These are phyloP conservation scores for Hypomyces rosellus DNA, from an alignment of 2,329 filamentous ascomycete species.

Conservation along the genomic window DNA sequence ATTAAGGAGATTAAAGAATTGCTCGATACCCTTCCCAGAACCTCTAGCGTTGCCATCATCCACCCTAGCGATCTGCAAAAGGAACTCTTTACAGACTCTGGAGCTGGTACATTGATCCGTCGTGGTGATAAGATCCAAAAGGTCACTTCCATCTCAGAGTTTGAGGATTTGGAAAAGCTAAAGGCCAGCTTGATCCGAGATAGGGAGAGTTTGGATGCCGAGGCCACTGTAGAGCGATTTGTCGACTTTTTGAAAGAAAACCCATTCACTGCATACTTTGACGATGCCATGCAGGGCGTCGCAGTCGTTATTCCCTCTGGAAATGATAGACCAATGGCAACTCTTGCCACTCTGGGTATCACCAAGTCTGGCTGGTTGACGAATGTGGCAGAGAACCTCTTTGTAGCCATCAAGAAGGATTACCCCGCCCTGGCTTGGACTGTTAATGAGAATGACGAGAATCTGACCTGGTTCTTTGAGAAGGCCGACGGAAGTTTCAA, in stretches of 20 bases:
- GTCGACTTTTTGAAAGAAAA: constrained; percentile 69
- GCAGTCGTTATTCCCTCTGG: constrained; percentile 77
- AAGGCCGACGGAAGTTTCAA: constrained; percentile 91
- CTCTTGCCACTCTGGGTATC: constrained; percentile 84
- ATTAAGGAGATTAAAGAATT: constrained; percentile 97
- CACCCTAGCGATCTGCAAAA: constrained; percentile 94
- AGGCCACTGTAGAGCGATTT: constrained; percentile 80
- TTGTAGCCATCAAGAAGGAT: constrained; percentile 88
- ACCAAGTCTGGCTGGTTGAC: constrained; percentile 92
- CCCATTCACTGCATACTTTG: constrained; percentile 88
- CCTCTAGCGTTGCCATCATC: constrained; percentile 94
- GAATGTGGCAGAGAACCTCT: constrained; percentile 93
- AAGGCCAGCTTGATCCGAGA: constrained; percentile 80
- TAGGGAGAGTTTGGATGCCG: constrained; percentile 72
- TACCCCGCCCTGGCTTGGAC: constrained; percentile 90
- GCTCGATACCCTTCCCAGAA: constrained; percentile 78
- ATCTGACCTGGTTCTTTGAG: constrained; percentile 96
- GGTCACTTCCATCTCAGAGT: constrained; percentile 63
- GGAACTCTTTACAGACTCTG: constrained; percentile 93
- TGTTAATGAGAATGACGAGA: constrained; percentile 94
- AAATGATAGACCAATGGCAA: constrained; percentile 62
- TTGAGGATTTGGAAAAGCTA: constrained; percentile 68
- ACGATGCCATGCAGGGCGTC: constrained; percentile 88
- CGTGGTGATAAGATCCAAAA: constrained; percentile 84
- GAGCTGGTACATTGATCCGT: constrained; percentile 86